Percentiles rank a stretch among this genome's conserved stretches.
These are phyloP conservation scores for Medicago lupulina DNA, from an alignment of 306 rosid species.

Conservation along the genomic window DNA sequence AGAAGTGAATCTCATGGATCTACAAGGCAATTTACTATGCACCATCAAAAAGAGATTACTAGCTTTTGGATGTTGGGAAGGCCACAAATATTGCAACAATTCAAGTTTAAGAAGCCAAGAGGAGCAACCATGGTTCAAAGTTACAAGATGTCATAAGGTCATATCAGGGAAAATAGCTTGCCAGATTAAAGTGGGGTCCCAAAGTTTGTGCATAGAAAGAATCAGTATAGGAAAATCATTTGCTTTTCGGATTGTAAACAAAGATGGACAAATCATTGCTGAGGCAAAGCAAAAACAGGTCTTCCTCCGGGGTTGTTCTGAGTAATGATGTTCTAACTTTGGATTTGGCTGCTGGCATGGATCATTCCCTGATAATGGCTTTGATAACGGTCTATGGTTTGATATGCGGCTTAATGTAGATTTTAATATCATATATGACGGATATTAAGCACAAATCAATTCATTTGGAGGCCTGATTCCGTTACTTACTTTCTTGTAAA, in stretches of 20 bases:
- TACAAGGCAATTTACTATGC: slow-evolving; percentile 64
- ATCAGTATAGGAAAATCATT: slow-evolving; percentile 51
- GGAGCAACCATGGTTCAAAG: slow-evolving; percentile 63
- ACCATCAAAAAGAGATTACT: slow-evolving; percentile 64
- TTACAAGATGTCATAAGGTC: slow-evolving; percentile 52
- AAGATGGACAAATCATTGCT: slow-evolving; percentile 63
- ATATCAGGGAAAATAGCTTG: slow-evolving; percentile 57
- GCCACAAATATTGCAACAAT: slow-evolving; percentile 48
- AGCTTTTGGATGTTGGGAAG: slow-evolving; percentile 82
- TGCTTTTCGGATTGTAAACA: slow-evolving; percentile 58
- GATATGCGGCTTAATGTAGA: slow-evolving; percentile 64
- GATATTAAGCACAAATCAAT: no score
- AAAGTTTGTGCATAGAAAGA: slow-evolving; percentile 58
- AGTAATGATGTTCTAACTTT: slow-evolving; percentile 74
- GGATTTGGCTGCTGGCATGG: slow-evolving; percentile 56
- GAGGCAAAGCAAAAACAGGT: slow-evolving; percentile 75
- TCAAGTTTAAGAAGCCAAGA: slow-evolving; percentile 28
- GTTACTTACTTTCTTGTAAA: no score
- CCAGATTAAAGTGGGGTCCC: slow-evolving; percentile 60
- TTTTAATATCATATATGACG: no score
- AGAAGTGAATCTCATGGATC: slow-evolving; percentile 88
- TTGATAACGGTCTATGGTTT: slow-evolving; percentile 67
- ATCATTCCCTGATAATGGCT: slow-evolving; percentile 70
- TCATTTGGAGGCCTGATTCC: no score
- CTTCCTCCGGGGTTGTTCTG: slow-evolving; percentile 57